phyloP scores from a whole-genome alignment of 1,284 basidiomycete genomes.

The Gymnopus androsaceus region DNA sequence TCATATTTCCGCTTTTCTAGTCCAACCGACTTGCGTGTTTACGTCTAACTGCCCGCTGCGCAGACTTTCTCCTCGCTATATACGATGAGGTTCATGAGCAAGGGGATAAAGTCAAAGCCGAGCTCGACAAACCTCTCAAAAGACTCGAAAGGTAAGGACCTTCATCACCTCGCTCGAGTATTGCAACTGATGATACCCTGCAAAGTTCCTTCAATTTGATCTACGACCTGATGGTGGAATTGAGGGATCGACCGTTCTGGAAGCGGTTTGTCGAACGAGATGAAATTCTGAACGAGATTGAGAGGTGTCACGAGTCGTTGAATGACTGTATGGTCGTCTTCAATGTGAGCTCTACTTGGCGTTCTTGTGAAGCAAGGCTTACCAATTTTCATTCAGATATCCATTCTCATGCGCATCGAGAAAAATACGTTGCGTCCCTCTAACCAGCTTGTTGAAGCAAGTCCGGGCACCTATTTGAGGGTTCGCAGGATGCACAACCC shows the following conservation, averaged over 20 bases:
- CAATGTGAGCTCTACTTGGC: constrained; percentile 8
- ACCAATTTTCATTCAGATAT: background rate
- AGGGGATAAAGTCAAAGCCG: background rate
- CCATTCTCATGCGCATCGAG: constrained; percentile 9
- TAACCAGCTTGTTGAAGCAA: background rate
- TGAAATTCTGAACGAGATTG: constrained; percentile 11
- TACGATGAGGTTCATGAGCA: constrained; percentile 8
- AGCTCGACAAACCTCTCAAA: constrained; percentile 6
- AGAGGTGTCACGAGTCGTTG: constrained; percentile 12
- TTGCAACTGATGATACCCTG: background rate
- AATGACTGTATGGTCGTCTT: constrained; percentile 15
- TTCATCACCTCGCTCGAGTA: background rate
- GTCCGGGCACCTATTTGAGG: background rate
- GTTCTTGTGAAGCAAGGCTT: background rate
- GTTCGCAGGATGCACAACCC: background rate
- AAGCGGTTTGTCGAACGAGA: constrained; percentile 10
- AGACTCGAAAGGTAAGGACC: constrained; percentile 7
- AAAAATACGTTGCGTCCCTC: constrained; percentile 6
- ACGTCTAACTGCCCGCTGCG: constrained; percentile 15
- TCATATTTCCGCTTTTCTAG: constrained; percentile 1
- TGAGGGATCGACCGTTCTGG: constrained; percentile 14
- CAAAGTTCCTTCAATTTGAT: constrained; percentile 12
- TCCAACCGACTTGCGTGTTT: constrained; percentile 16
- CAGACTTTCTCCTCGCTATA: constrained; percentile 15
- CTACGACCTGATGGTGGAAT: constrained; percentile 2